Conservation (phyloP, 768 basidiomycete species). For the Artomyces pyxidatus region DNA sequence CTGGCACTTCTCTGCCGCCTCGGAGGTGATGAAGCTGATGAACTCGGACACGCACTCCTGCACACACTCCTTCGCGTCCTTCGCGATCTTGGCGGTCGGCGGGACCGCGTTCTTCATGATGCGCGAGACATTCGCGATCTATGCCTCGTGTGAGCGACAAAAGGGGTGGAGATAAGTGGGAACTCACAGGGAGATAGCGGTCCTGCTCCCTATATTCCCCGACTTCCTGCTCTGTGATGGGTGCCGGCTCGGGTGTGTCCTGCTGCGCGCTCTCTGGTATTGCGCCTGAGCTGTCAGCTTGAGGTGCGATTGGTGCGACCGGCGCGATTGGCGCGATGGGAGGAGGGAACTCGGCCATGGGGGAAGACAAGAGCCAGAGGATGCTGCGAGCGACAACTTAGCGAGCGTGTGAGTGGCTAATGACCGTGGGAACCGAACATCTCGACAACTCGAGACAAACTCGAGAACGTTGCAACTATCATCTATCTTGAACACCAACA, state of each 20-base stretch:
- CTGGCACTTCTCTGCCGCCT: slow-evolving; percentile 92
- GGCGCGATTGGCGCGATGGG: slow-evolving; percentile 6
- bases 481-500: too few species aligned
- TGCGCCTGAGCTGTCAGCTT: slow-evolving; percentile 8
- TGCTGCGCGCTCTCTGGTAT: slow-evolving; percentile 25
- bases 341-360: slow-evolving; percentile 13
- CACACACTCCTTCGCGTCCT: slow-evolving; percentile 97
- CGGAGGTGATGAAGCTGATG: slow-evolving; percentile 95
- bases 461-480: too few species aligned
- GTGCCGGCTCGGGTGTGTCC: slow-evolving; percentile 43
- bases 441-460: too few species aligned
- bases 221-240: slow-evolving; percentile 87
- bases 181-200: slow-evolving; percentile 81
- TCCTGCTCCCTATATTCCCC: slow-evolving; percentile 95
- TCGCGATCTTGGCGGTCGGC: slow-evolving; percentile 87
- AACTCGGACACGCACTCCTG: slow-evolving; percentile 99
- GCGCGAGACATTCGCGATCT: slow-evolving; percentile 97
- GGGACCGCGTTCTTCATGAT: slow-evolving; percentile 96
- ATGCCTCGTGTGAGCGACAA: not conserved
- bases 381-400: too few species aligned
- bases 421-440: too few species aligned
- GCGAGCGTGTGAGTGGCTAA: too few species aligned
- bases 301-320: slow-evolving; percentile 9
- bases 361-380: too few species aligned
- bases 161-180: not conserved